Conservation (phyloP, 2,329 filamentous ascomycete species). For the Colletotrichum sp. region DNA sequence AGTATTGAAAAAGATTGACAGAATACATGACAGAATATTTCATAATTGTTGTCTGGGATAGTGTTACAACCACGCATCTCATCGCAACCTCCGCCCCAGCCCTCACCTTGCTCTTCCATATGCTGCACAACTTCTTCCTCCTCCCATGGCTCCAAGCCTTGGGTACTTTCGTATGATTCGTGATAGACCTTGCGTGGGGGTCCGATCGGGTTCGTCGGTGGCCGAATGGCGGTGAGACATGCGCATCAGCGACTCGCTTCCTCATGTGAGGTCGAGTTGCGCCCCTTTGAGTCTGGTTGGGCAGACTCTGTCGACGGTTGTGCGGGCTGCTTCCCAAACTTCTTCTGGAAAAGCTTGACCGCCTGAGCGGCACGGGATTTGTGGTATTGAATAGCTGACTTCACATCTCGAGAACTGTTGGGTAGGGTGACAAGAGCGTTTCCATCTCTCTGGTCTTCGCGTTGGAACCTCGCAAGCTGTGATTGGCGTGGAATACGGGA, state of each 20-base stretch:
- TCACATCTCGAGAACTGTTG: not conserved
- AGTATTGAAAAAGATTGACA: not conserved
- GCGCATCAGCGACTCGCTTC: not conserved
- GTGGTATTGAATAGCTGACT: conserved; percentile 1
- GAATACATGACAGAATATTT: not conserved
- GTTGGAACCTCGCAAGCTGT: not conserved
- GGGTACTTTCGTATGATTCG: not conserved
- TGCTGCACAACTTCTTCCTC: not conserved
- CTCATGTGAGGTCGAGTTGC: not conserved
- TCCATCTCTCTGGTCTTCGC: not conserved
- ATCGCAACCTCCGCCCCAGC: not conserved
- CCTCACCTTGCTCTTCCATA: not conserved
- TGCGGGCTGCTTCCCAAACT: not conserved
- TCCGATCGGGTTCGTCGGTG: not conserved
- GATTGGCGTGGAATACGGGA: not conserved
- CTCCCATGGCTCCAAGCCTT: not conserved
- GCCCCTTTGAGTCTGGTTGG: not conserved
- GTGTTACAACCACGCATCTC: not conserved
- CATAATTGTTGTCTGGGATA: not conserved
- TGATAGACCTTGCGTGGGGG: not conserved
- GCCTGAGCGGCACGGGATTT: not conserved
- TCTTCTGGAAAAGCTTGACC: not conserved
- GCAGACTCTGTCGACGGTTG: not conserved
- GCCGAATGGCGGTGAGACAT: not conserved
- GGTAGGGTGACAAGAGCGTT: not conserved